These are phyloP conservation scores for Cucurbitaria berberidis DNA, from an alignment of 2,329 filamentous ascomycete species.

Conservation along the genomic window DNA sequence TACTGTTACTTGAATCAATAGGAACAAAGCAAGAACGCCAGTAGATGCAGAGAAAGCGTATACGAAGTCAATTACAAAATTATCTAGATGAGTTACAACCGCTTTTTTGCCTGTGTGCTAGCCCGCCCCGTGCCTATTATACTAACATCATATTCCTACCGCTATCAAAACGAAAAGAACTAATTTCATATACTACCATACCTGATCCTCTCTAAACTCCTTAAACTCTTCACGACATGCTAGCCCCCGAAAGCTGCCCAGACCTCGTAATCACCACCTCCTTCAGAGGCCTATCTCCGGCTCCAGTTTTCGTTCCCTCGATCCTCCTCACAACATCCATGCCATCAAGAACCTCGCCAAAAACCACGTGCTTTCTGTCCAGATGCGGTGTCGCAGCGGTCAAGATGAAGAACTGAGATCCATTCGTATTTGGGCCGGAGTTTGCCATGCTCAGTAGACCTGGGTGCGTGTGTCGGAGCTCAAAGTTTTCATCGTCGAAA, in stretches of 20 bases:
- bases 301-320: constrained; percentile 70
- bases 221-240: not conserved
- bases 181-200: not conserved
- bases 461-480: constrained; percentile 88
- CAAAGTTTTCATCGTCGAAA: constrained; percentile 92
- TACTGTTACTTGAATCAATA: no score
- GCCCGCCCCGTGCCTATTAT: not conserved
- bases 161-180: no score
- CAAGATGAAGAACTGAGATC: constrained; percentile 97
- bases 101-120: no score
- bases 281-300: constrained; percentile 6
- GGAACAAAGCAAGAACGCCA: no score
- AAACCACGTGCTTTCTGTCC: constrained; percentile 94
- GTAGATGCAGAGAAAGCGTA: no score
- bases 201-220: no score
- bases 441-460: constrained; percentile 98
- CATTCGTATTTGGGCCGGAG: constrained; percentile 92
- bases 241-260: constrained; percentile 14
- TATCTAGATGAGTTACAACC: no score
- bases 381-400: constrained; percentile 96
- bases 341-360: constrained; percentile 86
- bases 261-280: constrained; percentile 11
- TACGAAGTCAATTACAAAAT: no score
- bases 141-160: not conserved
- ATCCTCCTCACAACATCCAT: constrained; percentile 94